phyloP scores from a whole-genome alignment of 768 basidiomycete species.

The Lyophyllum semitale region DNA sequence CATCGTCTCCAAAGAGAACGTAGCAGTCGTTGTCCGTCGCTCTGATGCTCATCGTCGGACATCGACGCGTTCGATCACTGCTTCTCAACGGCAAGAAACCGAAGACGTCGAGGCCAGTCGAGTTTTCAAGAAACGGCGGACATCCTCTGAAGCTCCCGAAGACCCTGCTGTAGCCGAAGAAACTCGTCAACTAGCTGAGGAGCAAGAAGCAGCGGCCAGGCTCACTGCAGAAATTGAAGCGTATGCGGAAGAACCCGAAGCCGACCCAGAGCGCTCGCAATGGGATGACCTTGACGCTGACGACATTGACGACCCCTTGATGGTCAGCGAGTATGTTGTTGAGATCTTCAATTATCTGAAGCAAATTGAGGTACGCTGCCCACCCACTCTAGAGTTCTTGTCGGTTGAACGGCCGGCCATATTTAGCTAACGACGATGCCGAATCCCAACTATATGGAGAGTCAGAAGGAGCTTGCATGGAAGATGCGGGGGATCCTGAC shows the following conservation, averaged over 20 bases:
- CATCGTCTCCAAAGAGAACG: slow-evolving; percentile 33
- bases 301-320: slow-evolving; percentile 90
- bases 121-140: slow-evolving; percentile 72
- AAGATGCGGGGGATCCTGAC: slow-evolving; percentile 93
- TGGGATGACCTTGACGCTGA: slow-evolving; percentile 96
- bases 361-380: slow-evolving; percentile 70
- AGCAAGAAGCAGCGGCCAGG: slow-evolving; percentile 43
- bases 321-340: slow-evolving; percentile 95
- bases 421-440: slow-evolving; percentile 77
- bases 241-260: slow-evolving; percentile 57
- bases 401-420: slow-evolving; percentile 7
- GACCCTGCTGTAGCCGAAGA: slow-evolving; percentile 34
- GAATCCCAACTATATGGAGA: slow-evolving; percentile 93
- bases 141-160: slow-evolving; percentile 66
- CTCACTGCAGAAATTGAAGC: slow-evolving; percentile 53
- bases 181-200: slow-evolving; percentile 41
- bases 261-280: slow-evolving; percentile 59
- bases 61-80: slow-evolving; percentile 23
- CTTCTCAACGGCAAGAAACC: slow-evolving; percentile 31
- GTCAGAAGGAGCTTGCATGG: slow-evolving; percentile 93
- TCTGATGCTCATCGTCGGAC: slow-evolving; percentile 23
- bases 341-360: slow-evolving; percentile 96
- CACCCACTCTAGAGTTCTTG: not conserved
- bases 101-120: slow-evolving; percentile 62
- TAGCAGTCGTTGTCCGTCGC: slow-evolving; percentile 19